phyloP scores from a whole-genome alignment of 129 eudicot species.

The Artemisia tridentata region DNA sequence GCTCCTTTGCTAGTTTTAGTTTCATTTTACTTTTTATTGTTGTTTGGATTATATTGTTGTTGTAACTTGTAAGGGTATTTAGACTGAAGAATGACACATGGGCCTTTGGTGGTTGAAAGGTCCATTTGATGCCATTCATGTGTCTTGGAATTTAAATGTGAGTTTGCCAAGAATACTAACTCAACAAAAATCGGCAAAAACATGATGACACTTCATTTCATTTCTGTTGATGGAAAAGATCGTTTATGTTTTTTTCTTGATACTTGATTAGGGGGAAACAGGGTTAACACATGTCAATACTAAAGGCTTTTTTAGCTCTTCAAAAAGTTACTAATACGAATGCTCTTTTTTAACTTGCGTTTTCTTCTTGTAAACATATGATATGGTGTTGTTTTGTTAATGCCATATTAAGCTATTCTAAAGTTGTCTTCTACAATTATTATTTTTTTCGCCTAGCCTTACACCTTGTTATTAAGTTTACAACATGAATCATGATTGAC shows the following conservation, averaged over 20 bases:
- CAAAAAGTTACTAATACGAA: background rate
- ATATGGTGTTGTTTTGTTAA: background rate
- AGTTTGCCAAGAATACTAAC: conserved; percentile 16
- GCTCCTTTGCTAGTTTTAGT: background rate
- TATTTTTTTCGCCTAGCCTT: background rate
- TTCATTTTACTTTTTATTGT: background rate
- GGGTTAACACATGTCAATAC: no score
- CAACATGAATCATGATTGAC: background rate
- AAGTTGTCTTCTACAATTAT: background rate
- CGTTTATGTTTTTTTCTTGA: background rate
- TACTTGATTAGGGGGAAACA: no score
- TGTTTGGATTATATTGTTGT: conserved; percentile 23
- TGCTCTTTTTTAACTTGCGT: background rate
- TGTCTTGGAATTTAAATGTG: conserved; percentile 24
- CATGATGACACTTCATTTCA: conserved; percentile 23
- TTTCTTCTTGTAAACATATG: background rate
- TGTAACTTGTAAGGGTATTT: background rate
- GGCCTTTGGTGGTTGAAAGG: conserved; percentile 32
- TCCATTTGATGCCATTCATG: conserved; percentile 30
- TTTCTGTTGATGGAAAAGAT: conserved; percentile 29
- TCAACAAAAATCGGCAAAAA: conserved; percentile 11
- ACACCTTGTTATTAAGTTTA: background rate
- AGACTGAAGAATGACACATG: conserved; percentile 21
- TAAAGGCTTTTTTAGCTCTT: no score
- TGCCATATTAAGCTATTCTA: background rate